phyloP scores from a whole-genome alignment of 768 basidiomycete genomes.

The Sporobolomyces pararoseus region DNA sequence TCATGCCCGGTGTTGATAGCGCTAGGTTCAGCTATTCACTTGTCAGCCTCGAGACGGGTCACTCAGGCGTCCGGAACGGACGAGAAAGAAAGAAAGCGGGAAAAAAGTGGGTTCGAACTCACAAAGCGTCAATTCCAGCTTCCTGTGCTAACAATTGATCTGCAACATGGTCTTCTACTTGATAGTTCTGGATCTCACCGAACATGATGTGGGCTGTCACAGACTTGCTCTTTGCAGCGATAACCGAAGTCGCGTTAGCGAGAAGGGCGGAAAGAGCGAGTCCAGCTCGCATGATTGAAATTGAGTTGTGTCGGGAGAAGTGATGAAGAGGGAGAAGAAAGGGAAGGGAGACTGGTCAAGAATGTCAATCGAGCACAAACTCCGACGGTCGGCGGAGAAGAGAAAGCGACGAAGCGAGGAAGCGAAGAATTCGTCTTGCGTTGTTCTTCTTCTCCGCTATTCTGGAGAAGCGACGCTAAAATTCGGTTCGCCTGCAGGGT shows the following conservation, averaged over 20 bases:
- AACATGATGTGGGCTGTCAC: slow-evolving; percentile 13
- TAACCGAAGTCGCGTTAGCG: neutral
- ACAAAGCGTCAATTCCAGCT: slow-evolving; percentile 32
- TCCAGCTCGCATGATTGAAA: neutral
- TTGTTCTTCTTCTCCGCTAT: too few species aligned
- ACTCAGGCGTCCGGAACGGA: too few species aligned
- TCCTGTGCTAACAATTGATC: neutral
- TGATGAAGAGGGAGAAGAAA: neutral
- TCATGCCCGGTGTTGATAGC: slow-evolving; percentile 28
- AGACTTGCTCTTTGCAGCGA: neutral
- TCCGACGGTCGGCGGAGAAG: too few species aligned
- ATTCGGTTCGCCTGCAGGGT: too few species aligned
- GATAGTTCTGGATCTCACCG: slow-evolving; percentile 22
- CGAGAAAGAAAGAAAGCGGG: too few species aligned
- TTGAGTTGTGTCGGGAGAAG: neutral
- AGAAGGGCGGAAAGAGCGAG: neutral
- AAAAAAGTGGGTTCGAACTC: neutral
- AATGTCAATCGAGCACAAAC: neutral
- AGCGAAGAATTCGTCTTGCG: too few species aligned
- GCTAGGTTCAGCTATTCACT: too few species aligned
- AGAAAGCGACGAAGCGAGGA: too few species aligned
- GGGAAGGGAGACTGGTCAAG: neutral
- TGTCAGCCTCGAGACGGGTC: too few species aligned
- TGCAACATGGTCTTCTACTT: slow-evolving; percentile 4
- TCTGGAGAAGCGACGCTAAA: too few species aligned